phyloP scores from a whole-genome alignment of 768 basidiomycete species.

The Serendipita sp. region DNA sequence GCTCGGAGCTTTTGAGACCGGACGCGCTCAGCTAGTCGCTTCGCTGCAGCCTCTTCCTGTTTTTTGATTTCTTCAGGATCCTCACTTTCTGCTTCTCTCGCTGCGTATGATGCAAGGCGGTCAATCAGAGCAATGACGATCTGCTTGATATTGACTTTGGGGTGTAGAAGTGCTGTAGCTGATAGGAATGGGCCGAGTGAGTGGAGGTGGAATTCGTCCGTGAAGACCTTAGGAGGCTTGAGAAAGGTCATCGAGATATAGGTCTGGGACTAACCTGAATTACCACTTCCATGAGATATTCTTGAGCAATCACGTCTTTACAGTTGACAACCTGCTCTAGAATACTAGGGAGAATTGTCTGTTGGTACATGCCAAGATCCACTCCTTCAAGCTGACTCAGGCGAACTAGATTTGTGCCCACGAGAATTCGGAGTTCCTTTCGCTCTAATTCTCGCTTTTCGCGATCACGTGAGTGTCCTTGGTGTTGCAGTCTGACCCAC shows the following conservation, averaged over 20 bases:
- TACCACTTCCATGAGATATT: constrained; percentile 98
- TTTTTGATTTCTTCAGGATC: constrained; percentile 85
- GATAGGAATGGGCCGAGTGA: constrained; percentile 91
- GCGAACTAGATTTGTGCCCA: constrained; percentile 94
- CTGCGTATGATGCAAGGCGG: constrained; percentile 86
- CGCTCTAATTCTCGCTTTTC: constrained; percentile 97
- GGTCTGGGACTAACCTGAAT: constrained; percentile 53
- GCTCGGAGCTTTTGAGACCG: constrained; percentile 49
- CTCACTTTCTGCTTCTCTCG: constrained; percentile 91
- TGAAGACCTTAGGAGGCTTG: constrained; percentile 57
- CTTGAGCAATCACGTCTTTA: constrained; percentile 96
- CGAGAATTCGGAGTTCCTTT: constrained; percentile 83
- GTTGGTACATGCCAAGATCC: constrained; percentile 81
- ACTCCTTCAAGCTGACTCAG: constrained; percentile 92
- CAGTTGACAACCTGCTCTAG: constrained; percentile 96
- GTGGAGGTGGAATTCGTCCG: constrained; percentile 95
- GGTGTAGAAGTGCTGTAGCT: constrained; percentile 89
- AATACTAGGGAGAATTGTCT: constrained; percentile 74
- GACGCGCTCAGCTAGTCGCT: constrained; percentile 74
- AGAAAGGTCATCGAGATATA: background rate
- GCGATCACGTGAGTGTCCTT: constrained; percentile 90
- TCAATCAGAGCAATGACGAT: constrained; percentile 98
- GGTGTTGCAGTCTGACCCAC: constrained; percentile 96
- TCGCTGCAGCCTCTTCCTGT: constrained; percentile 86
- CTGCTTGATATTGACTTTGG: constrained; percentile 95